Base-by-base conservation (phyloP, 1,139 yeast species). In the Yamadazyma diospyri region DNA sequence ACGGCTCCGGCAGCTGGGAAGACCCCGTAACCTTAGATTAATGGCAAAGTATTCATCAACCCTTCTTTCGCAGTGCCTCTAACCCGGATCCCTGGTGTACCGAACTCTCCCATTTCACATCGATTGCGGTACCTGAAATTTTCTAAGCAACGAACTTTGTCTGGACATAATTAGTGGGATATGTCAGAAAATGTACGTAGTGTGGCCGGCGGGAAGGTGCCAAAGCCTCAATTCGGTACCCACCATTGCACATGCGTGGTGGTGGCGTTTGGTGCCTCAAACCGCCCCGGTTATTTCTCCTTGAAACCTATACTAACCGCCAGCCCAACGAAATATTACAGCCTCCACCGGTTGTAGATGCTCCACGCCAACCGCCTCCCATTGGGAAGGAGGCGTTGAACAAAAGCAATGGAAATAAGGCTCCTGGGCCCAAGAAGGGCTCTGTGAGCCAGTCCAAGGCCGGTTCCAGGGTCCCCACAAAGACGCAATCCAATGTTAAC, bases 1-100 rank as follows among this genome's bases (percentile, higher is more conserved):
- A 12, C 16, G 67, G 65, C 13, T 41, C 50, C 1, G 69, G 70
- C 1, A 61, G 64, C 34, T 64, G 69, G 69, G 64, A 59, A 22
- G 66, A 64, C 37, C 72, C 72, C 4, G 48, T 45, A 7, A 42
- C 41, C 3, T 22, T 45, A 16, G 48, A 45, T 20, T 45, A 38
- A 27, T 27, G 20, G 20, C 9, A 9, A 7, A 9, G 20, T 18
- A 18, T 18, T 25, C 17, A 19, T 29, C n/a, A n/a, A n/a, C n/a
- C n/a, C n/a, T n/a, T n/a, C n/a, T n/a, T n/a, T n/a, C n/a, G n/a
- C n/a, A n/a, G n/a, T n/a, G n/a, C n/a, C n/a, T n/a, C n/a, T n/a
- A n/a, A n/a, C n/a, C n/a, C n/a, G n/a, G n/a, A n/a, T n/a, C n/a
- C n/a, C n/a, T n/a, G n/a, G n/a, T n/a, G n/a, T n/a, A n/a, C n/a